Conservation (phyloP, 1,284 basidiomycete genomes). For the Tremellales sp. region DNA sequence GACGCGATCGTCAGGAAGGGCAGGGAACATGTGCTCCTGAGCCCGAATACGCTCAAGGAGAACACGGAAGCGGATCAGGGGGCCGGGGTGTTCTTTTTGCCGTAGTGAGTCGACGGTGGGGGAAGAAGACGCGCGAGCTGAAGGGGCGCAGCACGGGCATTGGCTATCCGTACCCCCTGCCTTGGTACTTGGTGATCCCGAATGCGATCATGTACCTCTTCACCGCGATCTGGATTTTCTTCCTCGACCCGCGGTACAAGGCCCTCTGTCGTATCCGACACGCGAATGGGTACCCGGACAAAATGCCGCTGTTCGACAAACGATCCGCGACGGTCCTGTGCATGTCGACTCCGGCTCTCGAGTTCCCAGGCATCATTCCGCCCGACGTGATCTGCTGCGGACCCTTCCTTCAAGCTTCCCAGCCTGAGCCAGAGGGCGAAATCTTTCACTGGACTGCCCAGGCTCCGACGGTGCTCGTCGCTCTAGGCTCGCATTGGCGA, state of each 20-base stretch:
- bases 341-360: constrained; percentile 18
- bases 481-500: constrained; percentile 16
- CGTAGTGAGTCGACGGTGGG: constrained; percentile 14
- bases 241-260: constrained; percentile 9
- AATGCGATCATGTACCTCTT: constrained; percentile 15
- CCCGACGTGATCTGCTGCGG: constrained; percentile 16
- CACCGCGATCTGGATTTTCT: constrained; percentile 7
- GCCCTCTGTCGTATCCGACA: constrained; percentile 13
- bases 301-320: constrained; percentile 8
- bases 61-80: constrained; percentile 13
- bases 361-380: constrained; percentile 15
- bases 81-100: constrained; percentile 8
- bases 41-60: constrained; percentile 23
- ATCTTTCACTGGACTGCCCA: too few relatives aligned
- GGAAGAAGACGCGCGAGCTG: background rate
- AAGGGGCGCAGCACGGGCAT: constrained; percentile 7
- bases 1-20: constrained; percentile 14
- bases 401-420: constrained; percentile 15
- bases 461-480: constrained; percentile 16
- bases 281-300: constrained; percentile 15
- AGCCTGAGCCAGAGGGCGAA: constrained; percentile 20
- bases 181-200: constrained; percentile 16
- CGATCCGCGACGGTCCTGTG: constrained; percentile 9
- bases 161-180: constrained; percentile 17
- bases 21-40: constrained; percentile 8